phyloP scores from a whole-genome alignment of 2,329 filamentous ascomycete genomes.

The Alternaria infectoria region DNA sequence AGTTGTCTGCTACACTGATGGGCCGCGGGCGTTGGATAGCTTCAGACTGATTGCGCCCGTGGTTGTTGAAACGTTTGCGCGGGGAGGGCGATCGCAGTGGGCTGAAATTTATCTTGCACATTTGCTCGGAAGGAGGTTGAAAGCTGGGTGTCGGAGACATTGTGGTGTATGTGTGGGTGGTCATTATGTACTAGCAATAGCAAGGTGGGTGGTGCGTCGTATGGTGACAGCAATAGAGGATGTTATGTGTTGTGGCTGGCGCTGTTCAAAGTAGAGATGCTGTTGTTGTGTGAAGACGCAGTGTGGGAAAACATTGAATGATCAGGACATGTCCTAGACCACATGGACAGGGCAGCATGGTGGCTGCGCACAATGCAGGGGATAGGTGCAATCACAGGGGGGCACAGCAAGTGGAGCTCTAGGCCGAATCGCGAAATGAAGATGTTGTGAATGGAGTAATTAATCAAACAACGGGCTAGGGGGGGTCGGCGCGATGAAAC shows the following conservation, averaged over 20 bases:
- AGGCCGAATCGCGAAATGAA: slow-evolving; percentile 20
- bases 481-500: slow-evolving; percentile 16
- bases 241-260: slow-evolving; percentile 1
- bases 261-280: slow-evolving; percentile 5
- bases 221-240: background rate
- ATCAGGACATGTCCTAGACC: slow-evolving; percentile 22
- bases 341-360: slow-evolving; percentile 13
- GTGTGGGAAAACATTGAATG: slow-evolving; percentile 17
- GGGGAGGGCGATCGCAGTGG: slow-evolving; percentile 20
- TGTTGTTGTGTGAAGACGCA: slow-evolving; percentile 13
- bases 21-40: slow-evolving; percentile 27
- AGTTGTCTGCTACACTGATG: slow-evolving; percentile 20
- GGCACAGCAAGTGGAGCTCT: slow-evolving; percentile 11
- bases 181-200: slow-evolving; percentile 15
- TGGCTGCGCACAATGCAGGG: slow-evolving; percentile 23
- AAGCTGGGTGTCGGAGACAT: slow-evolving; percentile 9
- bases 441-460: slow-evolving; percentile 14
- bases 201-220: background rate
- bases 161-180: slow-evolving; percentile 23
- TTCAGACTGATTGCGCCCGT: slow-evolving; percentile 33
- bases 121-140: slow-evolving; percentile 20
- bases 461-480: slow-evolving; percentile 10
- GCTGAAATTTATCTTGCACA: slow-evolving; percentile 27
- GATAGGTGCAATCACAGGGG: slow-evolving; percentile 27
- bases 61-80: slow-evolving; percentile 20